Conservation (phyloP, 768 basidiomycete species). For the Kwoniella newhampshirensis region DNA sequence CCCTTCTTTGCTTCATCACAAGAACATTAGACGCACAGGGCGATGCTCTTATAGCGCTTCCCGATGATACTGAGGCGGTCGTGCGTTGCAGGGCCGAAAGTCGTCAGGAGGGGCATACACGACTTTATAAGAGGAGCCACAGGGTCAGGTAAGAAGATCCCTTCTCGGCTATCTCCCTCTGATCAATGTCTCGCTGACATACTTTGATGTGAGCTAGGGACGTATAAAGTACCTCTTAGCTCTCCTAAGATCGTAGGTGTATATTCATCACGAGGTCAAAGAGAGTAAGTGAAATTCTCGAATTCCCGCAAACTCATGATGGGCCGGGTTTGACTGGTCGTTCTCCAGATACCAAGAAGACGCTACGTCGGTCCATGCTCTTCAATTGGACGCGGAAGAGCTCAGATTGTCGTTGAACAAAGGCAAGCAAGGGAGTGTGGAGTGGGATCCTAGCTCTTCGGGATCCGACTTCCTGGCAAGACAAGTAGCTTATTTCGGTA, state of each 20-base stretch:
- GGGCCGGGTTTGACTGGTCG: too few species aligned
- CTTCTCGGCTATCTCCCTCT: conserved; percentile 7
- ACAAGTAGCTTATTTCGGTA: conserved; percentile 81
- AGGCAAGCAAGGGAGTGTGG: conserved; percentile 51
- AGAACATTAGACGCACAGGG: too few species aligned
- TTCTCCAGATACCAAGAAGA: conserved; percentile 90
- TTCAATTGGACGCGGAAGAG: conserved; percentile 75
- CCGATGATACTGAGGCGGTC: too few species aligned
- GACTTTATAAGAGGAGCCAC: conserved; percentile 44
- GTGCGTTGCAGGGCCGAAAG: too few species aligned
- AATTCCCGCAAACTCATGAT: conserved; percentile 3
- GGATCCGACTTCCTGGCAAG: conserved; percentile 61
- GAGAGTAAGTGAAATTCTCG: conserved; percentile 42
- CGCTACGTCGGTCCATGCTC: conserved; percentile 71
- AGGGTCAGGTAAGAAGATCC: conserved; percentile 24
- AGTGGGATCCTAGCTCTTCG: conserved; percentile 66
- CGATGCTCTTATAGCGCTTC: too few species aligned
- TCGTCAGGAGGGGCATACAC: conserved; percentile 19
- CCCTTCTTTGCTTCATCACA: too few species aligned
- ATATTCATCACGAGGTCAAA: conserved; percentile 31
- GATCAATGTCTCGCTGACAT: too few species aligned
- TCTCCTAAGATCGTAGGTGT: conserved; percentile 43
- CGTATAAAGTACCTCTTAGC: conserved; percentile 32
- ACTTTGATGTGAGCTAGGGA: conserved; percentile 57
- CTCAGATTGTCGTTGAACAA: conserved; percentile 66